Evolutionary conservation across 352 stramenopile genomes (phyloP).

Genomic region (Globisporangium polare): DNA sequence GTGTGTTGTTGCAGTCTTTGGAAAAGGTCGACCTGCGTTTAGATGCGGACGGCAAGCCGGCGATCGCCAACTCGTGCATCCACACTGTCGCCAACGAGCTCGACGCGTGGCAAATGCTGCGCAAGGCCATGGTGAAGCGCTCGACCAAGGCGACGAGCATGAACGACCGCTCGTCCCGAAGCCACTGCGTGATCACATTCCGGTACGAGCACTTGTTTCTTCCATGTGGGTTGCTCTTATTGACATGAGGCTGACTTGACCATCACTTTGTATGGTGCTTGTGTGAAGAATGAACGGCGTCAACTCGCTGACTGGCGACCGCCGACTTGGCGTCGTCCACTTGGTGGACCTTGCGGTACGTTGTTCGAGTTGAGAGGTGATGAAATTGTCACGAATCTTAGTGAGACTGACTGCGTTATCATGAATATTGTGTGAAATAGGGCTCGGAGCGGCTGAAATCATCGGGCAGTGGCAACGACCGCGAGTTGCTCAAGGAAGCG

Average conservation of each 20-base stretch:
- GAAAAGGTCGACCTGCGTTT: constrained; percentile 74
- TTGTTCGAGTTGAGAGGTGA: not conserved
- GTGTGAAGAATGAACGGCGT: constrained; percentile 46
- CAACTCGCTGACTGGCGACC: constrained; percentile 53
- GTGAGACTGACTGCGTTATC: not conserved
- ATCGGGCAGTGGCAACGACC: constrained; percentile 69
- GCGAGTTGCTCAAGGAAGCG: constrained; percentile 80
- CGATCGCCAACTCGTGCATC: constrained; percentile 60
- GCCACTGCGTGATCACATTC: constrained; percentile 84
- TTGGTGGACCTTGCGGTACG: constrained; percentile 77
- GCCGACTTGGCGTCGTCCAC: constrained; percentile 65
- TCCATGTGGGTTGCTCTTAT: not conserved
- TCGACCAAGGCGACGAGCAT: constrained; percentile 84
- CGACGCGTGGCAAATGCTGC: constrained; percentile 62
- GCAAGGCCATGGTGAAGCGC: constrained; percentile 51
- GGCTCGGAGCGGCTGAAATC: constrained; percentile 83
- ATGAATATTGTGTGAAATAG: constrained; percentile 17
- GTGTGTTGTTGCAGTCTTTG: constrained; percentile 27
- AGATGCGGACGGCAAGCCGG: constrained; percentile 61
- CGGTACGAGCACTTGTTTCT: constrained; percentile 27
- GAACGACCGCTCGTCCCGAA: constrained; percentile 82
- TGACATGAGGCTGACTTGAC: not conserved
- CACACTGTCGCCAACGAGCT: constrained; percentile 50
- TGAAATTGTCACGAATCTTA: not conserved
- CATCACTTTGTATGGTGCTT: not conserved